Evolutionary conservation across 1,284 basidiomycete species (phyloP).

Genomic region (Tylopilus sp.): DNA sequence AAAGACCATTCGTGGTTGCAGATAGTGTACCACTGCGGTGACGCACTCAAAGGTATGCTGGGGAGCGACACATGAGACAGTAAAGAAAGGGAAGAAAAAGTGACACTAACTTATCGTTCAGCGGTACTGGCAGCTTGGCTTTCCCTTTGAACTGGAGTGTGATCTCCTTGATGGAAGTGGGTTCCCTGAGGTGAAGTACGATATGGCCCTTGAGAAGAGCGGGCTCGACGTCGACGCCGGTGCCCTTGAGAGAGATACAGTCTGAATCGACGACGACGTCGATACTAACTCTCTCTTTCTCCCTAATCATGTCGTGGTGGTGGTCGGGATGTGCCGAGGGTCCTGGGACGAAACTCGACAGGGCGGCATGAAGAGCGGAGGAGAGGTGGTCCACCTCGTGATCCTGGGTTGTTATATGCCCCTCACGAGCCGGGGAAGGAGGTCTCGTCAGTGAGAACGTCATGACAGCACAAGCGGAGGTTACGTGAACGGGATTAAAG

Average conservation of each 20-base stretch:
- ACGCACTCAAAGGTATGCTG: conserved; percentile 56
- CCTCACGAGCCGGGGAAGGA: conserved; percentile 41
- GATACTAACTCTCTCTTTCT: conserved; percentile 66
- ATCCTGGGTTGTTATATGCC: conserved; percentile 31
- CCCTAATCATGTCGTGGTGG: conserved; percentile 54
- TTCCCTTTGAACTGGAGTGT: conserved; percentile 88
- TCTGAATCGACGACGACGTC: conserved; percentile 83
- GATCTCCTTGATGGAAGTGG: conserved; percentile 89
- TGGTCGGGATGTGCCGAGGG: conserved; percentile 37
- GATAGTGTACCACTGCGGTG: conserved; percentile 72
- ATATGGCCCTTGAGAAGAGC: conserved; percentile 82
- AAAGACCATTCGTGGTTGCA: conserved; percentile 92
- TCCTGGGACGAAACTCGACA: conserved; percentile 31
- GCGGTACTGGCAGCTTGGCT: conserved; percentile 73
- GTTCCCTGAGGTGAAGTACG: conserved; percentile 81
- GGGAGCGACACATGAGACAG: conserved; percentile 27
- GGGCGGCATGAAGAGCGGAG: conserved; percentile 42
- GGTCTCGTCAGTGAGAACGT: conserved; percentile 45
- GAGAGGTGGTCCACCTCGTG: conserved; percentile 37
- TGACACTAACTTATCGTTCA: conserved; percentile 73
- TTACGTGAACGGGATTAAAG: conserved; percentile 14
- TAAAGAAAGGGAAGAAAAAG: conserved; percentile 4
- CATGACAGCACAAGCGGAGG: conserved; percentile 33
- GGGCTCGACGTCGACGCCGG: conserved; percentile 87
- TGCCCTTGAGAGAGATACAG: conserved; percentile 78